Percentiles rank a stretch among this genome's conserved stretches.
Evolutionary conservation across 441 rosid genomes (phyloP).

Genomic region (Viola pubescens): DNA sequence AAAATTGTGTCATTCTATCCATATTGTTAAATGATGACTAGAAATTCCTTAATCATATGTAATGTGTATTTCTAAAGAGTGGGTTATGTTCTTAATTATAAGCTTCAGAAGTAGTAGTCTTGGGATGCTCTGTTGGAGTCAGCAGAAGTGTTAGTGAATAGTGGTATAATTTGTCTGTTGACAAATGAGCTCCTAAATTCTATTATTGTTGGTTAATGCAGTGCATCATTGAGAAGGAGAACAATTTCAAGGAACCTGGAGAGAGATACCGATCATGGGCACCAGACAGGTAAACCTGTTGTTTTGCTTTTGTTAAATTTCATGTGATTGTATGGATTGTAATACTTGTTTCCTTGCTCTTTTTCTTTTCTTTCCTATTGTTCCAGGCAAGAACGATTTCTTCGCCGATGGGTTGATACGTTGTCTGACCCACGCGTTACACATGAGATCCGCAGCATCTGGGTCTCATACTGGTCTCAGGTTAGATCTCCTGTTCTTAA

Average conservation of each 20-base stretch:
- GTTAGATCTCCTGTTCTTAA: slow-evolving; percentile 21
- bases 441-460: slow-evolving; percentile 70
- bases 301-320: background rate
- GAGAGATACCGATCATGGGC: slow-evolving; percentile 78
- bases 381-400: slow-evolving; percentile 78
- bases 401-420: slow-evolving; percentile 65
- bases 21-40: too few relatives aligned
- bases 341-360: background rate
- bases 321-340: background rate
- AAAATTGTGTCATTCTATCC: too few relatives aligned
- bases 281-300: slow-evolving; percentile 54
- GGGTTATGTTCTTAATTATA: too few relatives aligned
- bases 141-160: too few relatives aligned
- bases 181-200: background rate
- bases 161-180: background rate
- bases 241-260: slow-evolving; percentile 95
- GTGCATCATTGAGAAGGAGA: slow-evolving; percentile 80
- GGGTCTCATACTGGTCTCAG: slow-evolving; percentile 90
- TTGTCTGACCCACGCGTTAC: slow-evolving; percentile 80
- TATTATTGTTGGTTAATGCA: slow-evolving; percentile 21
- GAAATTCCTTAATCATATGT: too few relatives aligned
- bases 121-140: too few relatives aligned
- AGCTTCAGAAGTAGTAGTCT: too few relatives aligned
- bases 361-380: background rate
- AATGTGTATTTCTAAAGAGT: too few relatives aligned